Conservation (phyloP, 164 flowering plant species). For the Berberis vulgaris region DNA sequence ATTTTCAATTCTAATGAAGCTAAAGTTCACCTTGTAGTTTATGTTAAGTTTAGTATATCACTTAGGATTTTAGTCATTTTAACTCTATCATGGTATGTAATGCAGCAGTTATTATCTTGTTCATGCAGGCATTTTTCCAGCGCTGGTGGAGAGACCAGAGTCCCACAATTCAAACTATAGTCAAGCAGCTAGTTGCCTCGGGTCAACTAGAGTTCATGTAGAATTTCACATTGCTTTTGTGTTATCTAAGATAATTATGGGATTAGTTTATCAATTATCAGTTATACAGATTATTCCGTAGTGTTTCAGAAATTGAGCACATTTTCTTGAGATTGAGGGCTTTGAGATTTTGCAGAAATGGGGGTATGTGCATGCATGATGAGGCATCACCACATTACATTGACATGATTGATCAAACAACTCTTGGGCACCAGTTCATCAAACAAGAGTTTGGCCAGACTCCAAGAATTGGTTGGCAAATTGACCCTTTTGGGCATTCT, state of each 20-base stretch:
- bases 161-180: slow-evolving; percentile 31
- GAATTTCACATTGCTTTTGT: not conserved
- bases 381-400: slow-evolving; percentile 79
- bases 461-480: slow-evolving; percentile 91
- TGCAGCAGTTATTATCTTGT: not conserved
- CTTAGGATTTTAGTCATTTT: not conserved
- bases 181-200: slow-evolving; percentile 51
- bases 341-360: slow-evolving; percentile 41
- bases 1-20: too few relatives aligned
- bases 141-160: slow-evolving; percentile 93
- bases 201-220: slow-evolving; percentile 92
- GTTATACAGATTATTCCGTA: not conserved
- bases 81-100: not conserved
- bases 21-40: not conserved
- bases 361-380: slow-evolving; percentile 86
- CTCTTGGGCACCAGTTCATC: slow-evolving; percentile 68
- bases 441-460: slow-evolving; percentile 49
- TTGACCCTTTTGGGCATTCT: slow-evolving; percentile 96
- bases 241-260: not conserved
- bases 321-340: not conserved
- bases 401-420: slow-evolving; percentile 93
- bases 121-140: slow-evolving; percentile 78
- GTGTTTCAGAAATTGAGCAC: not conserved
- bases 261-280: not conserved
- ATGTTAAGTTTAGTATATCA: not conserved